phyloP scores from a whole-genome alignment of 164 flowering plant genomes.

The Dillenia suffruticosa region DNA sequence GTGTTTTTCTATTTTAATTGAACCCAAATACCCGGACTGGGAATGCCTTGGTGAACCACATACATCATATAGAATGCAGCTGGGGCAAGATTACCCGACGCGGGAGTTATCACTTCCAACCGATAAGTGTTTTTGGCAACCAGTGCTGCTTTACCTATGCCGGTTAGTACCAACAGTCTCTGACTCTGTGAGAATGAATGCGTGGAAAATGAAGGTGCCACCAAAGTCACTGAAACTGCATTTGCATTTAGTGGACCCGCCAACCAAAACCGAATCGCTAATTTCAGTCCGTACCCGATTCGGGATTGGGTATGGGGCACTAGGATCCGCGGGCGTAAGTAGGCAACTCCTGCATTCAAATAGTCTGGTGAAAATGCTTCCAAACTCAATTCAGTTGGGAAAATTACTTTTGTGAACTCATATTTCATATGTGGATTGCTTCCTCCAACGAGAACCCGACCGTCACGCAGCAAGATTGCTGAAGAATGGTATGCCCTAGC shows the following conservation, averaged over 20 bases:
- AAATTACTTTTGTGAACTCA: slow-evolving; percentile 16
- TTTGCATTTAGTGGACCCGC: slow-evolving; percentile 3
- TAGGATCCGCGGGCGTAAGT: slow-evolving; percentile 25
- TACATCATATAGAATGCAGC: slow-evolving; percentile 14
- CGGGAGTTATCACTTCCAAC: slow-evolving; percentile 9
- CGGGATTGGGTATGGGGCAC: slow-evolving; percentile 16
- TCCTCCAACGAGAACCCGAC: slow-evolving; percentile 19
- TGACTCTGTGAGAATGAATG: slow-evolving; percentile 45
- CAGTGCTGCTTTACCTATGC: background rate
- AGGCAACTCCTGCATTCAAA: slow-evolving; percentile 11
- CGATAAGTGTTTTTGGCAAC: background rate
- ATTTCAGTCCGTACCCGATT: slow-evolving; percentile 11
- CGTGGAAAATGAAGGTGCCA: slow-evolving; percentile 44
- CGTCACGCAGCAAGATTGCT: slow-evolving; percentile 18
- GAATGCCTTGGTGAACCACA: slow-evolving; percentile 21
- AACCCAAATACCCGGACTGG: slow-evolving; percentile 24
- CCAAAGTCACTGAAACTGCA: slow-evolving; percentile 29
- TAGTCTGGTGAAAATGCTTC: slow-evolving; percentile 29
- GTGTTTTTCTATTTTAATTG: background rate
- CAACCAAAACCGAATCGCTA: slow-evolving; percentile 18
- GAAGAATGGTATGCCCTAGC: slow-evolving; percentile 44
- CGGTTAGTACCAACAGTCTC: slow-evolving; percentile 9
- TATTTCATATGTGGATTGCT: slow-evolving; percentile 23
- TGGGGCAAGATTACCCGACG: slow-evolving; percentile 13
- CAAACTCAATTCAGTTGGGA: slow-evolving; percentile 21